Conservation (phyloP, 108 stramenopile genomes). For the Mayamaea pseudoterrestris region DNA sequence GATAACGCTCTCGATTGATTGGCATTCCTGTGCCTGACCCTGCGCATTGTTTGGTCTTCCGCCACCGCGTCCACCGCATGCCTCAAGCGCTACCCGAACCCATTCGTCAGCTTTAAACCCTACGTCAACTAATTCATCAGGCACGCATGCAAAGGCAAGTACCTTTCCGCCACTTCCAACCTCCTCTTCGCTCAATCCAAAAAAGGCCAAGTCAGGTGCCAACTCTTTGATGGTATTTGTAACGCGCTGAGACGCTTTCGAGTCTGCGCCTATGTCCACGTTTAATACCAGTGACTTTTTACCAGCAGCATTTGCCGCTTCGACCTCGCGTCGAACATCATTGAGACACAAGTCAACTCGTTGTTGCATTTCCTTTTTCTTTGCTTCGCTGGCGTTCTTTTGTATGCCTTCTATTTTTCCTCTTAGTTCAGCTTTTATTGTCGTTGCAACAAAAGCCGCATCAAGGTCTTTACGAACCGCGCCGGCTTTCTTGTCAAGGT, state of each 20-base stretch:
- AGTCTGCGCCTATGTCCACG: slow-evolving; percentile 84
- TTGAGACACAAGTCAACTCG: slow-evolving; percentile 50
- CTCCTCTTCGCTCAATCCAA: slow-evolving; percentile 73
- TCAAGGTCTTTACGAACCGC: slow-evolving; percentile 74
- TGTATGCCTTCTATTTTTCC: slow-evolving; percentile 66
- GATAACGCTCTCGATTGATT: slow-evolving; percentile 48
- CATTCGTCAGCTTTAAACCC: slow-evolving; percentile 78
- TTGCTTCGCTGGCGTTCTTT: slow-evolving; percentile 70
- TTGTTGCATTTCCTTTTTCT: slow-evolving; percentile 67
- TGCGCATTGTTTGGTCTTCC: slow-evolving; percentile 76
- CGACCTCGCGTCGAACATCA: slow-evolving; percentile 36
- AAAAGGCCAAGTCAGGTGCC: slow-evolving; percentile 71
- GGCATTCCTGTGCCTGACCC: slow-evolving; percentile 63
- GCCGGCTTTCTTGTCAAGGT: slow-evolving; percentile 69
- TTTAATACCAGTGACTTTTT: slow-evolving; percentile 49
- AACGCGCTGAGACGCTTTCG: slow-evolving; percentile 86
- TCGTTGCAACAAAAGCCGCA: slow-evolving; percentile 55
- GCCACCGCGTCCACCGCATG: slow-evolving; percentile 74
- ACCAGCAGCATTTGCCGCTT: slow-evolving; percentile 34
- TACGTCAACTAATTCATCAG: slow-evolving; percentile 35
- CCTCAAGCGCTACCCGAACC: slow-evolving; percentile 55
- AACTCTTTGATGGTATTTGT: slow-evolving; percentile 76
- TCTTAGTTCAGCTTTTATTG: slow-evolving; percentile 72
- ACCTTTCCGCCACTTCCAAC: slow-evolving; percentile 74
- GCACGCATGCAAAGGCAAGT: slow-evolving; percentile 68